Conservation (phyloP, 2,329 filamentous ascomycete genomes). For the Apiospora marii region DNA sequence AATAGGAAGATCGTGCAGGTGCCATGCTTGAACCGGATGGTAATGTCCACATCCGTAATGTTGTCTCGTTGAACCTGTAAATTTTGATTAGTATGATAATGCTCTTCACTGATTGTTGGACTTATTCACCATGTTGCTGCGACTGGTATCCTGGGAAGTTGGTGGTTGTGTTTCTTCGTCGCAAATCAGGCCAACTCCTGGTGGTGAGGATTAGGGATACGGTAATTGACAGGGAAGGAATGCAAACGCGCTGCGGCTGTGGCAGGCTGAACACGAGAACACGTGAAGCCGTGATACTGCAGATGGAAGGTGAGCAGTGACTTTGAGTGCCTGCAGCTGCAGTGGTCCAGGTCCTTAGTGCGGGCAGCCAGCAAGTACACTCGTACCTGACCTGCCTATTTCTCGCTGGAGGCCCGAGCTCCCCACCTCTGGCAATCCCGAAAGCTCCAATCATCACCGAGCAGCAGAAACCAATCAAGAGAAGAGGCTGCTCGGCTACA, state of each 20-base stretch:
- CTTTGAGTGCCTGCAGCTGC: conserved; percentile 7
- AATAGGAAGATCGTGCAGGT: conserved; percentile 75
- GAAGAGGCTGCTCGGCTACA: neutral
- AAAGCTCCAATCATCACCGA: conserved; percentile 17
- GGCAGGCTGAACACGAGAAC: conserved; percentile 22
- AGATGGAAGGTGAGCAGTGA: neutral
- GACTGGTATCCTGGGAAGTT: neutral
- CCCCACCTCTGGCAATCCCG: neutral
- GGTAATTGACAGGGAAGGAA: neutral
- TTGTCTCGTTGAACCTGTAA: conserved; percentile 20
- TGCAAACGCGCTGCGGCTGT: neutral
- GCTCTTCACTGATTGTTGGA: neutral
- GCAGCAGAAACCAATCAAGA: neutral
- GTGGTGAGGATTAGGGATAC: neutral
- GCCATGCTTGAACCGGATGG: conserved; percentile 75
- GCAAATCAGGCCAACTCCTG: neutral
- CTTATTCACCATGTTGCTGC: neutral
- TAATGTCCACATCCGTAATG: conserved; percentile 32
- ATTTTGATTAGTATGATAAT: neutral
- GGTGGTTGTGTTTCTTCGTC: neutral
- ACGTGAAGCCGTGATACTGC: conserved; percentile 26
- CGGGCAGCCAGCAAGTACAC: neutral
- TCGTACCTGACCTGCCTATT: neutral
- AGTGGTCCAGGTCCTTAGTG: neutral
- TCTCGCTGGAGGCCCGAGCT: conserved; percentile 11